Evolutionary conservation across 2,329 filamentous ascomycete species (phyloP).

Genomic region (Corinectria fuckeliana): DNA sequence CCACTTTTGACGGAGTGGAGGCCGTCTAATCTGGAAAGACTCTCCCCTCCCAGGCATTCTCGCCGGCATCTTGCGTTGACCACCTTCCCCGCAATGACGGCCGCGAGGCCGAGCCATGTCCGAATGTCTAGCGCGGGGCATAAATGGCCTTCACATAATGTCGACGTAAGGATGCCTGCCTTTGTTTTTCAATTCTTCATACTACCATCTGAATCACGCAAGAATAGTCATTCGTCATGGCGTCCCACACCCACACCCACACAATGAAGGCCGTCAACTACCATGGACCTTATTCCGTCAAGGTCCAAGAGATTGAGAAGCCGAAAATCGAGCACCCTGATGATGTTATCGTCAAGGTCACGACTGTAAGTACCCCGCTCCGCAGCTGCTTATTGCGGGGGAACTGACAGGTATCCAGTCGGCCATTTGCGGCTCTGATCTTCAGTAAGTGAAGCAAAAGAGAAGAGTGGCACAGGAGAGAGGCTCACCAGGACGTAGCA

Average conservation of each 20-base stretch:
- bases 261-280: constrained; percentile 69
- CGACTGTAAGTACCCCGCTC: constrained; percentile 55
- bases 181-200: background rate
- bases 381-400: no score
- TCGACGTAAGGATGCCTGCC: background rate
- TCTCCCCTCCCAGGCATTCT: constrained; percentile 11
- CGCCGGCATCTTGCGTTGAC: constrained; percentile 2
- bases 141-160: constrained; percentile 4
- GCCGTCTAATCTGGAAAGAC: constrained; percentile 16
- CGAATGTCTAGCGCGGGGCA: constrained; percentile 9
- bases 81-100: constrained; percentile 13
- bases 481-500: constrained; percentile 47
- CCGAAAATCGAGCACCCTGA: constrained; percentile 69
- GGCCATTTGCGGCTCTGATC: constrained; percentile 61
- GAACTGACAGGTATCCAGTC: constrained; percentile 33
- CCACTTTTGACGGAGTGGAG: background rate
- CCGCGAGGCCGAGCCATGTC: constrained; percentile 18
- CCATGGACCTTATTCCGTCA: constrained; percentile 66
- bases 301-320: constrained; percentile 64
- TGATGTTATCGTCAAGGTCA: constrained; percentile 70
- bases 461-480: fast-evolving
- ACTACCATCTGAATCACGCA: background rate
- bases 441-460: constrained; percentile 45
- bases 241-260: constrained; percentile 26
- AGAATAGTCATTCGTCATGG: constrained; percentile 24